A percentile compares a stretch with the other conserved stretches of the same genome.
Evolutionary conservation across 2,329 filamentous ascomycete genomes (phyloP).

Genomic region (Zasmidium cellare): DNA sequence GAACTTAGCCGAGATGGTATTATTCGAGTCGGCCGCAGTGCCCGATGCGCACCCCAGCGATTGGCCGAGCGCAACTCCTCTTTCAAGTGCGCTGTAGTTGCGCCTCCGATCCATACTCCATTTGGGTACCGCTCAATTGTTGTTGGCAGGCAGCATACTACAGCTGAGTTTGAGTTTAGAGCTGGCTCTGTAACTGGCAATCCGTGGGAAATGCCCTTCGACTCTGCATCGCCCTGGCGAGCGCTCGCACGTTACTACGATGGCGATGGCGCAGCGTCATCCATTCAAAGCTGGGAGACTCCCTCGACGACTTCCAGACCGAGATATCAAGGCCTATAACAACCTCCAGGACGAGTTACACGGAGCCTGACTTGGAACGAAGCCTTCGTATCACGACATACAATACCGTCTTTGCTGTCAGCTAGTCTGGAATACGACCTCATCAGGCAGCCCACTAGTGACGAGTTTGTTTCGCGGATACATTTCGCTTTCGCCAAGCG

Average conservation of each 20-base stretch:
- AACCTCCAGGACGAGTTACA: neutral
- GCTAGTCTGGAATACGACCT: neutral
- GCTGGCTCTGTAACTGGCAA: neutral
- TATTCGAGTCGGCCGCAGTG: neutral
- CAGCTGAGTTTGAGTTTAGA: neutral
- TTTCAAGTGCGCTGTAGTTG: neutral
- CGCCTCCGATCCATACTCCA: neutral
- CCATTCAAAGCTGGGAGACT: neutral
- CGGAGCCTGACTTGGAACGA: neutral
- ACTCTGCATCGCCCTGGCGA: neutral
- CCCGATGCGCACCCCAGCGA: neutral
- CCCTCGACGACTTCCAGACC: neutral
- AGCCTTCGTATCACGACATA: neutral
- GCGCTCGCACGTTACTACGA: neutral
- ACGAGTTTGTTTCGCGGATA: neutral
- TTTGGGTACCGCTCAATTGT: neutral
- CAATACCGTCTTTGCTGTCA: neutral
- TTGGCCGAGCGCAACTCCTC: neutral
- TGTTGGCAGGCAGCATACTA: neutral
- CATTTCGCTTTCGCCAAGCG: neutral
- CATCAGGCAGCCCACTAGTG: neutral
- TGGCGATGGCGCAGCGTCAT: slow-evolving; percentile 1
- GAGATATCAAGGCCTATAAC: neutral
- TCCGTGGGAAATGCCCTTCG: neutral
- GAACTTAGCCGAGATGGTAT: neutral